phyloP scores from a whole-genome alignment of 1,284 basidiomycete species.

The Coriolopsis trogii region DNA sequence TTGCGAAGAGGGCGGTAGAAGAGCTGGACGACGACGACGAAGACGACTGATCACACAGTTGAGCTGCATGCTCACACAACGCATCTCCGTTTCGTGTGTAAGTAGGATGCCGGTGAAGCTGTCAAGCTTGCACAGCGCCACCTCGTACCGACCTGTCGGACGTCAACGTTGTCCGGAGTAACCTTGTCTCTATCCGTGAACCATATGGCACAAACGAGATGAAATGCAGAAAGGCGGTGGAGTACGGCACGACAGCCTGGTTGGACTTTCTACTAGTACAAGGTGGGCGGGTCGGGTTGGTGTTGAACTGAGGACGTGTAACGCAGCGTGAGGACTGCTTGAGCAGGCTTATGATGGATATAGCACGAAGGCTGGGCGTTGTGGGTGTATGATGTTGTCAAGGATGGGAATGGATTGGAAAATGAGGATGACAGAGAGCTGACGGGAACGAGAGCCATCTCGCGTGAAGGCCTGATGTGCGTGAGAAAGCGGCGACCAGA shows the following conservation, averaged over 20 bases:
- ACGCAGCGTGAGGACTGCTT: neutral
- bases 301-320: neutral
- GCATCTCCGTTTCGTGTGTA: neutral
- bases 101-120: neutral
- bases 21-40: slow-evolving; percentile 53
- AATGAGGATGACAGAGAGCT: slow-evolving; percentile 18
- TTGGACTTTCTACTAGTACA: too few species aligned
- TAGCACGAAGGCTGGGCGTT: too few species aligned
- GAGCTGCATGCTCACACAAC: too few species aligned
- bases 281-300: too few species aligned
- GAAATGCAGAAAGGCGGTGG: too few species aligned
- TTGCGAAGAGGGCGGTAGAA: slow-evolving; percentile 40
- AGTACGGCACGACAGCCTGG: too few species aligned
- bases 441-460: too few species aligned
- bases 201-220: too few species aligned
- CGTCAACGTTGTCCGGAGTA: neutral
- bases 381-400: neutral
- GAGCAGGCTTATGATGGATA: too few species aligned
- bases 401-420: slow-evolving; percentile 9
- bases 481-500: slow-evolving; percentile 13
- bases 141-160: neutral
- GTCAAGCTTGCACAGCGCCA: neutral
- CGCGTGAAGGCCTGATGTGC: slow-evolving; percentile 15
- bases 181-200: neutral
- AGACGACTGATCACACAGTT: slow-evolving; percentile 17